These are phyloP conservation scores for Lyophyllum decastes DNA, from an alignment of 768 basidiomycete species.

Conservation along the genomic window DNA sequence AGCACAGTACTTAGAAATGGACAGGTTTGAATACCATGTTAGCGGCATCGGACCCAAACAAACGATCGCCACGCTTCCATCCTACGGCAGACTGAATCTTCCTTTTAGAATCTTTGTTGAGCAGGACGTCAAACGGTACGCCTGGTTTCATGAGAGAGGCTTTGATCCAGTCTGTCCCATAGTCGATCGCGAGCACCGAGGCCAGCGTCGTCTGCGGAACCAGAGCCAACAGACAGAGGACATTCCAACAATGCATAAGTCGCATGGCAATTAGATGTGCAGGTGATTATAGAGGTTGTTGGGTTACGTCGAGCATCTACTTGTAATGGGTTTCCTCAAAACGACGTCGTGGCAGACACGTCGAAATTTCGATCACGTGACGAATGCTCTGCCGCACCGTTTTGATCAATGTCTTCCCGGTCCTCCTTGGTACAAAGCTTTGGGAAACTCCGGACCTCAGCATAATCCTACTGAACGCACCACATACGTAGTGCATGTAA, in stretches of 20 bases:
- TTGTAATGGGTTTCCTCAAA: slow-evolving; percentile 13
- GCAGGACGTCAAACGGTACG: slow-evolving; percentile 90
- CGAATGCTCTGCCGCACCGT: too few species aligned
- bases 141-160: slow-evolving; percentile 95
- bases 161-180: slow-evolving; percentile 97
- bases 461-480: too few species aligned
- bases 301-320: slow-evolving; percentile 28
- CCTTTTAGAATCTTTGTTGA: slow-evolving; percentile 96
- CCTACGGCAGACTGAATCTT: slow-evolving; percentile 90
- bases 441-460: too few species aligned
- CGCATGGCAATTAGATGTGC: slow-evolving; percentile 35
- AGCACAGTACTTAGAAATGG: neutral
- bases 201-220: slow-evolving; percentile 53
- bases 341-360: slow-evolving; percentile 38
- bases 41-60: slow-evolving; percentile 89
- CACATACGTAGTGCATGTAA: too few species aligned
- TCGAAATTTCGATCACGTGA: slow-evolving; percentile 26
- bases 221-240: slow-evolving; percentile 38
- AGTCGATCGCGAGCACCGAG: slow-evolving; percentile 94
- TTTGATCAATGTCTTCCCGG: too few species aligned
- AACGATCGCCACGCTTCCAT: slow-evolving; percentile 88
- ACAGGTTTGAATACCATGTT: slow-evolving; percentile 65
- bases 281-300: slow-evolving; percentile 20
- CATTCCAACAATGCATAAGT: slow-evolving; percentile 35
- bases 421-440: too few species aligned